Conservation (phyloP, 2,329 filamentous ascomycete genomes). For the Fusarium sambucinum region DNA sequence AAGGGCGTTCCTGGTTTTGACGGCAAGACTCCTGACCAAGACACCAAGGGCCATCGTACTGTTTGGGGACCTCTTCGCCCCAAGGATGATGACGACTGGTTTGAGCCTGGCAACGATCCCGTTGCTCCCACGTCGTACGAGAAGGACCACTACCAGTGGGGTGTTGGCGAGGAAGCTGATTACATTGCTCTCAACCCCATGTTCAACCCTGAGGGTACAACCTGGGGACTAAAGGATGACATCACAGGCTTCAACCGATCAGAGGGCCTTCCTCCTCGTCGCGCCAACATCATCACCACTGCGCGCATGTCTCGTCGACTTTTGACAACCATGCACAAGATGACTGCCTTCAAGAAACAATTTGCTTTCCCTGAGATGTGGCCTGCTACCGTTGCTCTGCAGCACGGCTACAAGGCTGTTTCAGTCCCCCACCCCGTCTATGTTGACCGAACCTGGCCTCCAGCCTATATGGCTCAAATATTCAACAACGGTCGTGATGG, state of each 20-base stretch:
- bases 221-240: constrained; percentile 84
- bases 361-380: constrained; percentile 98
- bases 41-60: constrained; percentile 59
- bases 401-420: constrained; percentile 93
- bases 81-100: constrained; percentile 74
- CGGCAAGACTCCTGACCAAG: constrained; percentile 54
- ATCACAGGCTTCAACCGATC: constrained; percentile 83
- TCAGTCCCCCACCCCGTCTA: constrained; percentile 91
- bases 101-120: constrained; percentile 79
- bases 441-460: constrained; percentile 88
- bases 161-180: constrained; percentile 90
- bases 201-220: constrained; percentile 89
- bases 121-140: constrained; percentile 77
- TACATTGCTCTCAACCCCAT: constrained; percentile 92
- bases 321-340: constrained; percentile 87
- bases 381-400: constrained; percentile 86
- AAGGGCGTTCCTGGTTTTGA: constrained; percentile 60
- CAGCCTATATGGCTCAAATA: constrained; percentile 78
- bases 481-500: constrained; percentile 85
- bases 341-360: constrained; percentile 86
- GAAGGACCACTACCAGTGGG: constrained; percentile 86
- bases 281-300: constrained; percentile 89
- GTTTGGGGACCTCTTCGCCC: constrained; percentile 89
- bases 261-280: constrained; percentile 73
- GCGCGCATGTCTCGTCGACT: constrained; percentile 85